phyloP scores from a whole-genome alignment of 192 early-diverging fungal genomes.

The Cetraspora pellucida region DNA sequence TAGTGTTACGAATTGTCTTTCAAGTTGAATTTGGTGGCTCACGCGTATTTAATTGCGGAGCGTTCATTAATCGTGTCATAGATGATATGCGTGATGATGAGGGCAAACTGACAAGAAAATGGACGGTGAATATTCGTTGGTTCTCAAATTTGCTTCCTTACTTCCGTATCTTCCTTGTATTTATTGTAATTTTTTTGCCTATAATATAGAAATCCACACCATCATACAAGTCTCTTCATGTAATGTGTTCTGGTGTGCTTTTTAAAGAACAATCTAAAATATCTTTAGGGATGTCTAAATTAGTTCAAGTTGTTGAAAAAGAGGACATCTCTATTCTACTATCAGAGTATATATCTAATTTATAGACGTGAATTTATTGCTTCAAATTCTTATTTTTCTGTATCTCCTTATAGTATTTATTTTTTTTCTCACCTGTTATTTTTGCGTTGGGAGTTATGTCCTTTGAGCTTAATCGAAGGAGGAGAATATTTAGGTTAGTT shows the following conservation, averaged over 20 bases:
- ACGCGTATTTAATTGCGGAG: neutral
- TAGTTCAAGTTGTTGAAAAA: neutral
- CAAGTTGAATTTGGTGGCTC: neutral
- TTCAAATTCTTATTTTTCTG: neutral
- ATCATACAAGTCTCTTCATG: conserved; percentile 8
- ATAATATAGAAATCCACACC: neutral
- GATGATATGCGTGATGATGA: neutral
- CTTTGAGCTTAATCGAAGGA: neutral
- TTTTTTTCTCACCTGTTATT: neutral
- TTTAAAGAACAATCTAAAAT: neutral
- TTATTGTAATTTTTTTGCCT: neutral
- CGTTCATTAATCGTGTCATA: neutral
- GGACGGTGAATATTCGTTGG: neutral
- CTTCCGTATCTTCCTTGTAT: neutral
- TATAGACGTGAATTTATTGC: neutral
- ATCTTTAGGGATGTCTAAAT: conserved; percentile 9
- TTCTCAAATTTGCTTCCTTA: neutral
- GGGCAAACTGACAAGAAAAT: neutral
- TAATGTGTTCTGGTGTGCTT: neutral
- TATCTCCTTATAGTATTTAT: neutral
- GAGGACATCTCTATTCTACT: neutral
- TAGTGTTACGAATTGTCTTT: neutral
- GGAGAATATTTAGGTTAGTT: neutral
- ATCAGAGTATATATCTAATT: neutral
- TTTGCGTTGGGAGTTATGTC: neutral